A percentile compares a stretch with the other conserved stretches of the same genome.
These are phyloP conservation scores for Brasenia schreberi DNA, from an alignment of 164 flowering plant species.

Conservation along the genomic window DNA sequence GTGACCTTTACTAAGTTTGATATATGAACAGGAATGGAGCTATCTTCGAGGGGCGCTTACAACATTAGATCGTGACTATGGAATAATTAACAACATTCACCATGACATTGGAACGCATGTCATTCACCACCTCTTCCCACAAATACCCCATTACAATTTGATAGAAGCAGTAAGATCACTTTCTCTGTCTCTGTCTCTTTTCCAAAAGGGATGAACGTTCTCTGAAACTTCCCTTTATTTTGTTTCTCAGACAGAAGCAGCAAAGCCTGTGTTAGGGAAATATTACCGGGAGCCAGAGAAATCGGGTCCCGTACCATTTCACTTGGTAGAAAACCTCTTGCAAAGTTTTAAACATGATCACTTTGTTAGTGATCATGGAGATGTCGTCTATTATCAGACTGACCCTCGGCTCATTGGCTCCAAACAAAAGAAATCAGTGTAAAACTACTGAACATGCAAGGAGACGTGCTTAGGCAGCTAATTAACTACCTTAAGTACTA, in stretches of 20 bases:
- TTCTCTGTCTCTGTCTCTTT: background rate
- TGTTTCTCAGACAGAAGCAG: conserved; percentile 37
- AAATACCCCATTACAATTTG: conserved; percentile 50
- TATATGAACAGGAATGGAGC: conserved; percentile 79
- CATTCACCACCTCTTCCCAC: conserved; percentile 55
- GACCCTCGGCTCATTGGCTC: conserved; percentile 19
- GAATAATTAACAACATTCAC: conserved; percentile 68
- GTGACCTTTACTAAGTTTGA: background rate
- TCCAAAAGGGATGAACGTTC: background rate
- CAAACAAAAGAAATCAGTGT: conserved; percentile 10
- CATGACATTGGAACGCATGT: conserved; percentile 98
- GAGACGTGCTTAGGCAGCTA: background rate
- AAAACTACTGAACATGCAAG: background rate
- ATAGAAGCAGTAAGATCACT: conserved; percentile 31
- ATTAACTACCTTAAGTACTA: background rate
- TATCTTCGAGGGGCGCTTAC: conserved; percentile 91
- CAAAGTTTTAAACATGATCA: conserved; percentile 40
- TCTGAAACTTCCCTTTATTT: background rate
- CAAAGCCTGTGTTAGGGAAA: conserved; percentile 45
- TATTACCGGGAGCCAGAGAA: conserved; percentile 47
- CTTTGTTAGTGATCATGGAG: conserved; percentile 41
- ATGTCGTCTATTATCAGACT: conserved; percentile 41
- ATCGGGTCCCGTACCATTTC: conserved; percentile 45
- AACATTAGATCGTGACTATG: conserved; percentile 81
- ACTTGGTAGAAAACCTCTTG: conserved; percentile 23